phyloP scores from a whole-genome alignment of 768 basidiomycete genomes.

The Rhodotorula graminis region DNA sequence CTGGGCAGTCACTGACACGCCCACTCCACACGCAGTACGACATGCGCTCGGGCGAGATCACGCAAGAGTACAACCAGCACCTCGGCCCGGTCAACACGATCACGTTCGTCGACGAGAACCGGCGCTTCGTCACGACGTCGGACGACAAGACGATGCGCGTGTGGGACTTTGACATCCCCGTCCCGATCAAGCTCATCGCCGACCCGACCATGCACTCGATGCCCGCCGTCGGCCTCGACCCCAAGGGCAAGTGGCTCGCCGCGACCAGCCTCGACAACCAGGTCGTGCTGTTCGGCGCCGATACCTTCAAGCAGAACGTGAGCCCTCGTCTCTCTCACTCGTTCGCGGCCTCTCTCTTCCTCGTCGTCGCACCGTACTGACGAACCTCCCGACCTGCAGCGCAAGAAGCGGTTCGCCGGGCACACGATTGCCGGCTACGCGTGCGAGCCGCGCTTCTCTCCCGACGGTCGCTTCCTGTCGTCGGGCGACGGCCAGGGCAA shows the following conservation, averaged over 20 bases:
- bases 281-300: conserved; percentile 92
- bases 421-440: conserved; percentile 97
- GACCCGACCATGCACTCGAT: conserved; percentile 99
- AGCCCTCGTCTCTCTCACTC: not conserved
- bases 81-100: conserved; percentile 89
- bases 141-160: conserved; percentile 99
- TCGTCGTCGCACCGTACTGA: no score
- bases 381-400: conserved; percentile 45
- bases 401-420: conserved; percentile 96
- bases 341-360: not conserved
- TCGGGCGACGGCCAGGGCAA: conserved; percentile 93
- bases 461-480: conserved; percentile 97
- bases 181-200: conserved; percentile 98
- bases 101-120: conserved; percentile 96
- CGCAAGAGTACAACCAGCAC: conserved; percentile 98
- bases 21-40: conserved; percentile 64
- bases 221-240: conserved; percentile 94
- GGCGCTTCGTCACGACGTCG: conserved; percentile 94
- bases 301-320: conserved; percentile 90
- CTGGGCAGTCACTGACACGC: no score
- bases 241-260: conserved; percentile 93
- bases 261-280: conserved; percentile 98
- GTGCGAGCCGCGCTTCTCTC: conserved; percentile 93
- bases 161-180: conserved; percentile 95
- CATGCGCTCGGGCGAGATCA: conserved; percentile 88